Conservation (phyloP, 306 rosid species). For the Abrus precatorius region DNA sequence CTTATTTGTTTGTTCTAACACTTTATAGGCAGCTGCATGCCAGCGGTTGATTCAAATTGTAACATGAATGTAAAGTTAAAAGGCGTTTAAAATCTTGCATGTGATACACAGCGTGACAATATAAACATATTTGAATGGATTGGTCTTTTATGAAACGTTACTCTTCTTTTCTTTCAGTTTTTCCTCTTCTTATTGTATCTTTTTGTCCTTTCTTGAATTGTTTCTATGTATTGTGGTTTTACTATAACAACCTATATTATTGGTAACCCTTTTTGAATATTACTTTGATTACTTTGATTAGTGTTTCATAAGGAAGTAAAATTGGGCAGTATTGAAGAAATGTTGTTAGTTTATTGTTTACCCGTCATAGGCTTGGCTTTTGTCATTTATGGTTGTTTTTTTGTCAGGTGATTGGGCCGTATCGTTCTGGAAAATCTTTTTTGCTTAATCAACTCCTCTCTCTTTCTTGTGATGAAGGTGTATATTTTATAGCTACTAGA, state of each 20-base stretch:
- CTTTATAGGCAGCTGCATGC: conserved; percentile 1
- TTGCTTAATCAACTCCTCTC: conserved; percentile 97
- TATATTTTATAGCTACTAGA: conserved; percentile 40
- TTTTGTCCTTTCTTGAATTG: conserved; percentile 30
- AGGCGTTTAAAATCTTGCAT: not conserved
- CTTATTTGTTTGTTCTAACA: not conserved
- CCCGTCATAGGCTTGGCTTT: conserved; percentile 37
- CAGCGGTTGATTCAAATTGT: conserved; percentile 22
- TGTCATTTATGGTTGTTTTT: conserved; percentile 39
- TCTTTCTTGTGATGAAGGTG: conserved; percentile 96
- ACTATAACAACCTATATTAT: not conserved
- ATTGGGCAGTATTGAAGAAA: conserved; percentile 7
- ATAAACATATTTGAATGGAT: conserved; percentile 28
- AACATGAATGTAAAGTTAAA: conserved; percentile 16
- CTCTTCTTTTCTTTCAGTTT: not conserved
- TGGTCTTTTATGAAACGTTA: not conserved
- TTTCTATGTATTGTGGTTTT: not conserved
- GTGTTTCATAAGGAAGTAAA: conserved; percentile 37
- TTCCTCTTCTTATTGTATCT: not conserved
- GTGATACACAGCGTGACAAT: conserved; percentile 14
- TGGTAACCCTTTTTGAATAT: not conserved
- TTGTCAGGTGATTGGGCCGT: conserved; percentile 93
- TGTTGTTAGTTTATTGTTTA: conserved; percentile 20
- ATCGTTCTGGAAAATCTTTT: conserved; percentile 97
- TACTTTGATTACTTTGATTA: not conserved